A percentile compares a stretch with the other conserved stretches of the same genome.
Conservation (phyloP, 2,329 filamentous ascomycete genomes). For the Botryotinia narcissicola region DNA sequence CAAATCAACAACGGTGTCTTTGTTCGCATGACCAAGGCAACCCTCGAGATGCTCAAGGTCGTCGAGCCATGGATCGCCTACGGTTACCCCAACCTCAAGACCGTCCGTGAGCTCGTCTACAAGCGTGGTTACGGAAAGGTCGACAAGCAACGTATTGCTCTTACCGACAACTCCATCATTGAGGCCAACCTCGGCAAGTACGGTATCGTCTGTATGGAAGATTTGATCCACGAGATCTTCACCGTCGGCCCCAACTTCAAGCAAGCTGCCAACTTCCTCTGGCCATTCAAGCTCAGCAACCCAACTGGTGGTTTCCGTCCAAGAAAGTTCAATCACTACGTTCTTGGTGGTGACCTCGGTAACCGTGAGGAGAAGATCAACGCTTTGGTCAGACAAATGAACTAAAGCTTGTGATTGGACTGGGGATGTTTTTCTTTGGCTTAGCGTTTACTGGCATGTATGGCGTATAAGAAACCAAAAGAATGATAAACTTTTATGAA, state of each 20-base stretch:
- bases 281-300: constrained; percentile 99
- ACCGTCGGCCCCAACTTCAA: constrained; percentile 99
- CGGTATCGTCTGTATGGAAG: constrained; percentile 99
- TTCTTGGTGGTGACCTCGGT: constrained; percentile 85
- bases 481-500: constrained; percentile 21
- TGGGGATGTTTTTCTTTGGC: constrained; percentile 26
- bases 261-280: constrained; percentile 98
- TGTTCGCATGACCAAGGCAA: constrained; percentile 96
- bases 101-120: constrained; percentile 98
- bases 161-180: constrained; percentile 97
- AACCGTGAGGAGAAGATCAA: constrained; percentile 81
- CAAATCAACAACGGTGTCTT: constrained; percentile 99
- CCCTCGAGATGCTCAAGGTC: constrained; percentile 93
- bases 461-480: constrained; percentile 32
- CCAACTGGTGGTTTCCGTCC: constrained; percentile 93
- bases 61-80: constrained; percentile 99
- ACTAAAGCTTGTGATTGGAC: constrained; percentile 21
- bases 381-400: constrained; percentile 26
- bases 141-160: constrained; percentile 93
- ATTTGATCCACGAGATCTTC: constrained; percentile 98
- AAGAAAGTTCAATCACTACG: constrained; percentile 69
- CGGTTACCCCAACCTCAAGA: constrained; percentile 99
- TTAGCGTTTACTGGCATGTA: constrained; percentile 26
- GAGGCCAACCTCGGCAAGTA: constrained; percentile 97
- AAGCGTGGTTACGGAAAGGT: constrained; percentile 99